These are phyloP conservation scores for Penicillium expansum DNA, from an alignment of 2,329 filamentous ascomycete genomes.

Conservation along the genomic window DNA sequence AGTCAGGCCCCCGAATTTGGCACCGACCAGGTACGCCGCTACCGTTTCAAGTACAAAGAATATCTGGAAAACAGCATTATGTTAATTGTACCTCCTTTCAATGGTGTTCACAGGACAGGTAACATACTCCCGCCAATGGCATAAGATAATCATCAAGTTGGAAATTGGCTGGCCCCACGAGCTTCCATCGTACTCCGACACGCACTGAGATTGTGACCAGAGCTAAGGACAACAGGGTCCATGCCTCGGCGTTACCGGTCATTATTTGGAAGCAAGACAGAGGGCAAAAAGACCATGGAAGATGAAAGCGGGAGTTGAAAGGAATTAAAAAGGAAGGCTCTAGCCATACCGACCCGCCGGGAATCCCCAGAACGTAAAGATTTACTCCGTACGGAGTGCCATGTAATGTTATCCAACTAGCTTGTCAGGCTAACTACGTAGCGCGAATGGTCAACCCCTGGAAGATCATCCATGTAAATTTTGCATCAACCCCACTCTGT, in stretches of 20 bases:
- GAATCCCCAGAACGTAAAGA: neutral
- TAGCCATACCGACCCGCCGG: neutral
- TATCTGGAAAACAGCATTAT: slow-evolving; percentile 30
- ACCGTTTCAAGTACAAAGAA: slow-evolving; percentile 50
- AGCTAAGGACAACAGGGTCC: slow-evolving; percentile 45
- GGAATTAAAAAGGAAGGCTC: neutral
- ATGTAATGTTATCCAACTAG: neutral
- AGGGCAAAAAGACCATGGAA: neutral
- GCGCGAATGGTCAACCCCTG: neutral
- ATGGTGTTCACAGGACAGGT: neutral
- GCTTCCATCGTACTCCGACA: slow-evolving; percentile 18
- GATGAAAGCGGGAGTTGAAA: neutral
- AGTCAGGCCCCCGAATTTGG: slow-evolving; percentile 49
- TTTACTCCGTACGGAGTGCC: neutral
- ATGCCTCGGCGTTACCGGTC: slow-evolving; percentile 38
- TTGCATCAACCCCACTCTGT: neutral
- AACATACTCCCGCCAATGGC: slow-evolving; percentile 20
- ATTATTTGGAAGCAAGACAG: slow-evolving; percentile 1
- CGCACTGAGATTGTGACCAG: slow-evolving; percentile 13
- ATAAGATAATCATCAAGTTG: slow-evolving; percentile 24
- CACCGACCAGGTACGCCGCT: slow-evolving; percentile 49
- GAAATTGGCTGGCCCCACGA: slow-evolving; percentile 16
- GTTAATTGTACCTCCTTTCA: neutral
- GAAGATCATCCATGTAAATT: neutral
- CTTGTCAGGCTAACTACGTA: neutral